phyloP scores from a whole-genome alignment of 371 early-diverging fungal species.

The Paraphysoderma sedebokerense region DNA sequence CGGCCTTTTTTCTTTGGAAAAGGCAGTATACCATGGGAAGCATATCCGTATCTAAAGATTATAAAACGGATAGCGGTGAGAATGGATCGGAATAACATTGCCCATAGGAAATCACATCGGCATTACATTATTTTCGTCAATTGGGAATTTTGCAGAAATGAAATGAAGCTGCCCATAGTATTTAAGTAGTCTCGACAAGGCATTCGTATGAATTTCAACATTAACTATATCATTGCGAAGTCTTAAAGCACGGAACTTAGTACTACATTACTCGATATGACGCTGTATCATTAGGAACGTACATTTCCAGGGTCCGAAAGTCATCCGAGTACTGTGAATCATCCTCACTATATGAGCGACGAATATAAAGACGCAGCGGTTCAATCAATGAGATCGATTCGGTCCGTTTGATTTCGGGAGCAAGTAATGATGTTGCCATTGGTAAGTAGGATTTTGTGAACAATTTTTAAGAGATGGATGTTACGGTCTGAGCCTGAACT shows the following conservation, averaged over 20 bases:
- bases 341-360: conserved; percentile 19
- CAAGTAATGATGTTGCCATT: no score
- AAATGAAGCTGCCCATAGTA: conserved; percentile 24
- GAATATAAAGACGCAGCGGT: conserved; percentile 16
- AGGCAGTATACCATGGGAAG: conserved; percentile 7
- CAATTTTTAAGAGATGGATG: no score
- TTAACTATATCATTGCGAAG: background rate
- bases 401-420: conserved; percentile 7
- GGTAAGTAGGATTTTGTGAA: no score
- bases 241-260: conserved; percentile 8
- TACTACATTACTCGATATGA: conserved; percentile 7
- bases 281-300: conserved; percentile 4
- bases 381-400: conserved; percentile 10
- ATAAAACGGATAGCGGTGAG: background rate
- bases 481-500: no score
- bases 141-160: conserved; percentile 21
- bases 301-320: conserved; percentile 9
- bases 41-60: conserved; percentile 10
- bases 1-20: conserved; percentile 6
- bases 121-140: conserved; percentile 12
- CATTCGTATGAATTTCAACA: background rate
- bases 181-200: conserved; percentile 5
- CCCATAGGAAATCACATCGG: background rate
- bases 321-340: conserved; percentile 15
- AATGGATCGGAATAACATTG: no score